Conservation (phyloP, 208 protist genomes). For the Leishmania aethiopica region DNA sequence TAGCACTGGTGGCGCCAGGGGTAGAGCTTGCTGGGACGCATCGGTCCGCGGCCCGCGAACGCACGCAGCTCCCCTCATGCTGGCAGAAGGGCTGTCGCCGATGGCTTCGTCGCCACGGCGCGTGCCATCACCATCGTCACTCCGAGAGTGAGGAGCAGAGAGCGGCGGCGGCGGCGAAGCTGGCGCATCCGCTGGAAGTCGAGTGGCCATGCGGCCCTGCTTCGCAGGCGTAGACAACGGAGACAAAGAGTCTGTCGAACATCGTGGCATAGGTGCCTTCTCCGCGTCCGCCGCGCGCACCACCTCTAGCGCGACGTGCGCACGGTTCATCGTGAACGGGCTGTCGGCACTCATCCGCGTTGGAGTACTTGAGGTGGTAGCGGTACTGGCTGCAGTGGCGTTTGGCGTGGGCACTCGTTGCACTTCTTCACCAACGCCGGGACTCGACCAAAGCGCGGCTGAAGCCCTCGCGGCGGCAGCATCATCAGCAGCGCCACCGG, state of each 20-base stretch:
- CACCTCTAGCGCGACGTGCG: background rate
- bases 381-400: background rate
- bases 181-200: conserved; percentile 6
- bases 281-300: background rate
- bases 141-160: background rate
- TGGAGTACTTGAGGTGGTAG: background rate
- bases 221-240: background rate
- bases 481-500: background rate
- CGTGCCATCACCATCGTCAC: background rate
- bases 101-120: background rate
- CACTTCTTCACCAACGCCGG: background rate
- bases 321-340: background rate
- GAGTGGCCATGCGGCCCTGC: conserved; percentile 12
- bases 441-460: background rate
- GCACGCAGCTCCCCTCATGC: background rate
- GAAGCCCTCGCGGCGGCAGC: background rate
- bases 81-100: background rate
- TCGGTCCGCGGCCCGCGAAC: background rate
- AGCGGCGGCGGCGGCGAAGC: conserved; percentile 3
- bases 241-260: background rate
- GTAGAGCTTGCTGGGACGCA: background rate
- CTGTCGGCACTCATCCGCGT: background rate
- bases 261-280: background rate
- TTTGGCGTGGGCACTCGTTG: background rate
- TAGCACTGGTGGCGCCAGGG: background rate